These are phyloP conservation scores for Fusarium subtropicale DNA, from an alignment of 2,329 filamentous ascomycete genomes.

Conservation along the genomic window DNA sequence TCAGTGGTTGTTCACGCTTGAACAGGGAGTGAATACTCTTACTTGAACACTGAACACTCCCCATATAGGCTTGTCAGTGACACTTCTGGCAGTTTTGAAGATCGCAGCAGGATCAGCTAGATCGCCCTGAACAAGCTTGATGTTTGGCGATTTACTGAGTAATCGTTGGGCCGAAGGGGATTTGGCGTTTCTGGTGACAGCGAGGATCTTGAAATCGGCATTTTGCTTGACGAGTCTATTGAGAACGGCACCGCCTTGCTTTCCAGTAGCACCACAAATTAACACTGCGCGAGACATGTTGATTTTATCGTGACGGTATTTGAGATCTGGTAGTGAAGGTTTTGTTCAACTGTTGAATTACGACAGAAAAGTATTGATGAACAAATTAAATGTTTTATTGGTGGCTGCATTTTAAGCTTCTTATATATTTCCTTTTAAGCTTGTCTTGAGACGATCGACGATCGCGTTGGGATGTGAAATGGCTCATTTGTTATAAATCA, in stretches of 20 bases:
- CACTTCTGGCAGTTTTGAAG: slow-evolving; percentile 52
- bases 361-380: not conserved
- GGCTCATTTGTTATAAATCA: slow-evolving; percentile 2
- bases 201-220: slow-evolving; percentile 64
- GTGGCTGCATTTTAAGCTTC: not conserved
- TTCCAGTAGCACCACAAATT: slow-evolving; percentile 54
- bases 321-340: not conserved
- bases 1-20: not conserved
- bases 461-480: not conserved
- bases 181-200: slow-evolving; percentile 68
- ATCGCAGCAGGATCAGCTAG: slow-evolving; percentile 63
- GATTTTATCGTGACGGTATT: not conserved
- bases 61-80: slow-evolving; percentile 22
- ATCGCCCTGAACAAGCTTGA: slow-evolving; percentile 69
- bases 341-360: not conserved
- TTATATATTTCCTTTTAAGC: not conserved
- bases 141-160: slow-evolving; percentile 56
- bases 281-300: slow-evolving; percentile 46
- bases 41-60: slow-evolving; percentile 31
- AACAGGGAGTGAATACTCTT: not conserved
- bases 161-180: slow-evolving; percentile 64
- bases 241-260: slow-evolving; percentile 54
- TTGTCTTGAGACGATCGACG: rapidly evolving
- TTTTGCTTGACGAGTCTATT: slow-evolving; percentile 47
- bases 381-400: not conserved